Evolutionary conservation across 2,329 filamentous ascomycete genomes (phyloP).

Genomic region (Claviceps maximensis): DNA sequence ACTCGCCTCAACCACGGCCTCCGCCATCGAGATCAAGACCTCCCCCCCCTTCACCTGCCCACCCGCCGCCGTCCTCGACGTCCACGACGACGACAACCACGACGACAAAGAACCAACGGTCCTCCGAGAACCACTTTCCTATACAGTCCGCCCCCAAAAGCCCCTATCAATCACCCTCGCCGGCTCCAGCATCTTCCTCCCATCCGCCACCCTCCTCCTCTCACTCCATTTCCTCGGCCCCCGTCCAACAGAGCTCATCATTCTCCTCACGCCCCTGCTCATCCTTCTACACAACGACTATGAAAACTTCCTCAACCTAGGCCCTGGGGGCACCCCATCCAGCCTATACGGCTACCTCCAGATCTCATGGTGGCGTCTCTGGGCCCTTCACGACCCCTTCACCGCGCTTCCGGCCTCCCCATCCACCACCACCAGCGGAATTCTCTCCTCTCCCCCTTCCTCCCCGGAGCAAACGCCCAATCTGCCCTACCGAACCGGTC

Average conservation of each 20-base stretch:
- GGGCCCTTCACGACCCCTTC: conserved; percentile 60
- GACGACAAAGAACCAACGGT: background rate
- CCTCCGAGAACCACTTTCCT: background rate
- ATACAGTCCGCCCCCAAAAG: conserved; percentile 28
- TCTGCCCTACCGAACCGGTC: conserved; percentile 49
- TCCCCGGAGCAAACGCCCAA: too few species aligned
- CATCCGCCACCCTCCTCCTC: conserved; percentile 32
- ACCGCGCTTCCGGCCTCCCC: conserved; percentile 39
- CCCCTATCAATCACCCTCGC: conserved; percentile 41
- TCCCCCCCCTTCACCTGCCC: background rate
- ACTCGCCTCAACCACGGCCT: background rate
- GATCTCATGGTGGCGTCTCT: conserved; percentile 58
- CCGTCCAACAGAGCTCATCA: conserved; percentile 33
- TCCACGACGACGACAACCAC: background rate
- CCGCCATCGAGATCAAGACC: background rate
- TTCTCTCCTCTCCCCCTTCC: background rate
- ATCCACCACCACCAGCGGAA: conserved; percentile 26
- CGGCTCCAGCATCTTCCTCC: conserved; percentile 31
- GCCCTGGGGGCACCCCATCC: conserved; percentile 66
- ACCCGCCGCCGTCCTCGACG: background rate
- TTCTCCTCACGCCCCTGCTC: conserved; percentile 34
- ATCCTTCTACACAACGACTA: conserved; percentile 57
- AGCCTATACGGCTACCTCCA: conserved; percentile 61
- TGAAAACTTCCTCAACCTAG: conserved; percentile 59
- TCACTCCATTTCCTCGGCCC: conserved; percentile 39